A percentile compares a stretch with the other conserved stretches of the same genome.
phyloP scores from a whole-genome alignment of 2,329 filamentous ascomycete genomes.

The Nemania sp. region DNA sequence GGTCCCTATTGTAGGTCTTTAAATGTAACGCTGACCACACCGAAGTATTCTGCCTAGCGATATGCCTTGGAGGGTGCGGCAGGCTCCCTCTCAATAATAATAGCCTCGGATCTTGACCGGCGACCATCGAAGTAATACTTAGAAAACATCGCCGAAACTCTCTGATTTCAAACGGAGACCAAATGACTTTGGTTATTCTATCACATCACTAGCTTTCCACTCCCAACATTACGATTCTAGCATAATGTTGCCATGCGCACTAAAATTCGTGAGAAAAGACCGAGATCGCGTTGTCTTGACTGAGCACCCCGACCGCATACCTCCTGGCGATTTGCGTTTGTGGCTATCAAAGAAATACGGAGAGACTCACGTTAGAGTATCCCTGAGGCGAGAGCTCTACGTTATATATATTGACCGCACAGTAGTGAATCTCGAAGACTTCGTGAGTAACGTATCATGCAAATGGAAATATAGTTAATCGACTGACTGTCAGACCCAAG shows the following conservation, averaged over 20 bases:
- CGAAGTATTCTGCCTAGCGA: not conserved
- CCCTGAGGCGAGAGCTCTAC: slow-evolving; percentile 2
- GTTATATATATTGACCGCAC: slow-evolving; percentile 12
- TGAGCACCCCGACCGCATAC: slow-evolving; percentile 1
- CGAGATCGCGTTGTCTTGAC: slow-evolving; percentile 5
- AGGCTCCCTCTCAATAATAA: not conserved
- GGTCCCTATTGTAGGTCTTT: not conserved
- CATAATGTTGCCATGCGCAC: not conserved
- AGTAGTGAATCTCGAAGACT: slow-evolving; percentile 4
- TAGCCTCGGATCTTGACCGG: not conserved
- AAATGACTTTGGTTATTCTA: not conserved
- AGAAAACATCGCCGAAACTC: not conserved
- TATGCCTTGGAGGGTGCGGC: not conserved
- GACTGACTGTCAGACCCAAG: not conserved
- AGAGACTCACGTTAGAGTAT: not conserved
- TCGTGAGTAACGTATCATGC: not conserved
- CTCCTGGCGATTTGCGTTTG: not conserved
- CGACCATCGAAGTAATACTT: not conserved
- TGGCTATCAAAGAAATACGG: not conserved
- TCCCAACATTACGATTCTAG: not conserved
- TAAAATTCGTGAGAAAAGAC: slow-evolving; percentile 8
- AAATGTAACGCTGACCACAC: not conserved
- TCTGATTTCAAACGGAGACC: not conserved
- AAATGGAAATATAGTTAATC: not conserved
- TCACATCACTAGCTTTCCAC: not conserved